These are phyloP conservation scores for Torrubiella hemipterigena DNA, from an alignment of 2,329 filamentous ascomycete species.

Conservation along the genomic window DNA sequence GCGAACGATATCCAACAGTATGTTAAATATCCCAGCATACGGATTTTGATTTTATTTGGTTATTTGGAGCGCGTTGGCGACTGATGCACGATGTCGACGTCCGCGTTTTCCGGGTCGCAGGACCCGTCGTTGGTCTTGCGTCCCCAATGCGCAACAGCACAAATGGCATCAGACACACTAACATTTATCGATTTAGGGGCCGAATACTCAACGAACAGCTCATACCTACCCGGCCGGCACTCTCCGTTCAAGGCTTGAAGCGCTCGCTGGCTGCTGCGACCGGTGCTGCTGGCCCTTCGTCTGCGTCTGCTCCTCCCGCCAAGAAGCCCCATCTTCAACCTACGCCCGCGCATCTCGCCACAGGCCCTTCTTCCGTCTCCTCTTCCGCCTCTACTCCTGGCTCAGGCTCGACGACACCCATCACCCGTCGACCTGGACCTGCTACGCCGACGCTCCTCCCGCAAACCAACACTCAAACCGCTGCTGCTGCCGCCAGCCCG, in stretches of 20 bases:
- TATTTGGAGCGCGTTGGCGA: conserved; percentile 9
- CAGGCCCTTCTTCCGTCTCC: conserved; percentile 6
- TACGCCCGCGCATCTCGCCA: conserved; percentile 6
- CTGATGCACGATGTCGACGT: conserved; percentile 3
- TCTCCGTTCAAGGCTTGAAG: conserved; percentile 30
- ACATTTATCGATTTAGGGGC: conserved; percentile 13
- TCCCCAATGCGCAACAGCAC: conserved; percentile 4
- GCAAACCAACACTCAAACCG: conserved; percentile 1
- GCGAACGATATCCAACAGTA: conserved; percentile 49
- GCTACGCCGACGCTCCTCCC: conserved; percentile 1
- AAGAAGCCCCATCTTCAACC: not conserved
- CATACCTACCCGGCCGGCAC: conserved; percentile 35
- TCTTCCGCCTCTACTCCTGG: conserved; percentile 5
- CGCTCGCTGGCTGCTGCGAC: conserved; percentile 18
- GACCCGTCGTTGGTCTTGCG: not conserved
- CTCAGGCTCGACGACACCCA: too few species aligned
- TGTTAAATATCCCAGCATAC: conserved; percentile 16
- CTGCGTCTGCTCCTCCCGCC: conserved; percentile 8
- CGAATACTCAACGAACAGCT: conserved; percentile 37
- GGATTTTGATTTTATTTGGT: conserved; percentile 2
- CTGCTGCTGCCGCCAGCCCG: conserved; percentile 1
- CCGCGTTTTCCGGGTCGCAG: conserved; percentile 1
- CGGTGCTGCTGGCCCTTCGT: too few species aligned
- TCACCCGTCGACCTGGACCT: not conserved
- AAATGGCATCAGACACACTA: conserved; percentile 10